Percentiles rank a stretch among this genome's conserved stretches.
These are phyloP conservation scores for Boletus eberwhitei DNA, from an alignment of 768 basidiomycete species.

Conservation along the genomic window DNA sequence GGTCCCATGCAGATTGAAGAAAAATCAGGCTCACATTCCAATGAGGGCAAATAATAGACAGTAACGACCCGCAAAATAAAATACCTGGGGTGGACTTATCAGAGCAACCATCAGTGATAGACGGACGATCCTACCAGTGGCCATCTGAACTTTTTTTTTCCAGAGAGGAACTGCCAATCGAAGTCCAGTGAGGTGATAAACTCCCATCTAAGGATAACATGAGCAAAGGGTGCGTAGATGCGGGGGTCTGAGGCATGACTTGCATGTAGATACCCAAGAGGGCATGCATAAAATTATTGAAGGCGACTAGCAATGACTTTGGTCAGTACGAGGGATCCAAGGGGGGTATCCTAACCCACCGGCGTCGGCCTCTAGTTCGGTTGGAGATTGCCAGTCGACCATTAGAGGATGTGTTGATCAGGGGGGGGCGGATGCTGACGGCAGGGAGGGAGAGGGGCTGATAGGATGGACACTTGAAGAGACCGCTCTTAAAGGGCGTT, in stretches of 20 bases:
- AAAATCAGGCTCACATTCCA: conserved; percentile 53
- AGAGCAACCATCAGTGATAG: background rate
- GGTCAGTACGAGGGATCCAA: conserved; percentile 4
- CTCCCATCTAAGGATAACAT: conserved; percentile 51
- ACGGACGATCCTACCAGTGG: conserved; percentile 47
- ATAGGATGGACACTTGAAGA: background rate
- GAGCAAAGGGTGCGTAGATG: conserved; percentile 9
- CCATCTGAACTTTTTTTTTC: conserved; percentile 60
- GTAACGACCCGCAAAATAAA: conserved; percentile 71
- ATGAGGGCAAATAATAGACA: conserved; percentile 60
- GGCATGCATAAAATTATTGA: conserved; percentile 56
- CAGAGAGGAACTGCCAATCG: conserved; percentile 59
- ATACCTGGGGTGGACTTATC: conserved; percentile 38
- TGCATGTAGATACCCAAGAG: conserved; percentile 60
- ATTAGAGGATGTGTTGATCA: conserved; percentile 29
- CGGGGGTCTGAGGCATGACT: conserved; percentile 18
- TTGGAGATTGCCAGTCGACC: conserved; percentile 55
- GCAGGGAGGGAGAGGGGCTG: background rate
- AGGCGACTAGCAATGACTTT: conserved; percentile 20
- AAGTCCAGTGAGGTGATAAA: conserved; percentile 59
- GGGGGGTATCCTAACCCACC: conserved; percentile 30
- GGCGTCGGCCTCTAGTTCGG: conserved; percentile 45
- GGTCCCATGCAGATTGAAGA: background rate
- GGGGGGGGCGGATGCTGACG: conserved; percentile 2
- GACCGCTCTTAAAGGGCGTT: conserved; percentile 8